These are phyloP conservation scores for Pseudogymnoascus sp. DNA, from an alignment of 2,329 filamentous ascomycete species.

Conservation along the genomic window DNA sequence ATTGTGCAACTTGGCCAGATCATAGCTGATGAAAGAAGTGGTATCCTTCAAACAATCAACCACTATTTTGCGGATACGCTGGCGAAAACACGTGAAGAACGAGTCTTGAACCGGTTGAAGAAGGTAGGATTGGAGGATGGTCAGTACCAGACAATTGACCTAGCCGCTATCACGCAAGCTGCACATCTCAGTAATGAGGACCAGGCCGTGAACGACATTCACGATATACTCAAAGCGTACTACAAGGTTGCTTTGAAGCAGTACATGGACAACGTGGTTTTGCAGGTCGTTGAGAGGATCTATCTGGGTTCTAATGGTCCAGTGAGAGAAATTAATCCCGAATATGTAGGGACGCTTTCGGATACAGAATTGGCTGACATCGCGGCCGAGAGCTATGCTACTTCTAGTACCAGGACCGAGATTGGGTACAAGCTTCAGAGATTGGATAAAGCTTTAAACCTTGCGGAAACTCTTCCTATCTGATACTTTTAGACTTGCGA, in stretches of 20 bases:
- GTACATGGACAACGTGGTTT: neutral
- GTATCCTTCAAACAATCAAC: conserved; percentile 7
- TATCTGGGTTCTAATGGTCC: conserved; percentile 5
- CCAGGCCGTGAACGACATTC: conserved; percentile 10
- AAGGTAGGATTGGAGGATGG: neutral
- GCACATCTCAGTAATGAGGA: neutral
- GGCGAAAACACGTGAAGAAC: neutral
- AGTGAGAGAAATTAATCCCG: neutral
- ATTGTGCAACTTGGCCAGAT: neutral
- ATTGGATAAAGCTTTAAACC: too few relatives aligned
- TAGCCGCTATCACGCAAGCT: neutral
- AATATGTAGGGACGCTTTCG: conserved; percentile 40
- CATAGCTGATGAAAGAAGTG: neutral
- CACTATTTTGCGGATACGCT: conserved; percentile 9
- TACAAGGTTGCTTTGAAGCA: neutral
- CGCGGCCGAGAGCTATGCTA: neutral
- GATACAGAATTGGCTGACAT: conserved; percentile 55
- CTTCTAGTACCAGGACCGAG: neutral
- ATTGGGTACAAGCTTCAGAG: too few relatives aligned
- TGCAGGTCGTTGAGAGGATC: conserved; percentile 3
- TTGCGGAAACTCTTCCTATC: too few relatives aligned
- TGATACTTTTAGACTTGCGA: too few relatives aligned
- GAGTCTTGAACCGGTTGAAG: neutral
- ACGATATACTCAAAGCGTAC: conserved; percentile 17
- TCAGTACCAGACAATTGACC: neutral